Base-by-base conservation (phyloP, 192 early-diverging fungal genomes). In the Cetraspora pellucida region DNA sequence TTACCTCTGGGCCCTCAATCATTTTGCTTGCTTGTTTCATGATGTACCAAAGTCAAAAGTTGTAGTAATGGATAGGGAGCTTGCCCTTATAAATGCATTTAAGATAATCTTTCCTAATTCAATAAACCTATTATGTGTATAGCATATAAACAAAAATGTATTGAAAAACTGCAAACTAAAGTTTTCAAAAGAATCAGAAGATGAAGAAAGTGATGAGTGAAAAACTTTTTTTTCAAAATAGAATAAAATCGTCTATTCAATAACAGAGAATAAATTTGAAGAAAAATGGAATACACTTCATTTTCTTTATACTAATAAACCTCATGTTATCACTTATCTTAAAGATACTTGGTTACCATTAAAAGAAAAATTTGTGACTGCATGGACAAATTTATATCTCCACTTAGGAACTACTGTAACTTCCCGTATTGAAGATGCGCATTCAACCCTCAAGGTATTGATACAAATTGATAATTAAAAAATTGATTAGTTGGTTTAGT, bases 71-170 rank as follows among this genome's bases (percentile, higher is more conserved):
- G 57, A 59, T 59, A 59, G 31, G 27, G 23, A 59, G 25, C 27
- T 59, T 2, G 10, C 25, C 23, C 8, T 28, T 37, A 37, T 37
- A 5, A 37, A 37, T 37, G 31, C 31, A 23, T 3, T 66, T 66
- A 25, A 66, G 2, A 66, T 66, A 0, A 66, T n/a, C 9, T 66
- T 66, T 66, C 19, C n/a, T 30, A 8, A 66, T 66, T 66, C n/a
- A 44, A 30, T 30, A 66, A 66, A 66, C 31, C 31, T 66, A 66
- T 66, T 66, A 44, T 66, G 5, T 66, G 19, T 66, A n/a, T 59
- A 8, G 57, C 10, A 59, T 59, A 59, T 59, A 13, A 0, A 17
- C 23, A 59, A 59, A 59, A 59, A 59, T 25, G 13, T 59, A 8
- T 9, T 59, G 23, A 59, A 57, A 59, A 59, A 59, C 27, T 59